Conservation (phyloP, 257 asterid genomes). For the Jaltomata sinuosa region DNA sequence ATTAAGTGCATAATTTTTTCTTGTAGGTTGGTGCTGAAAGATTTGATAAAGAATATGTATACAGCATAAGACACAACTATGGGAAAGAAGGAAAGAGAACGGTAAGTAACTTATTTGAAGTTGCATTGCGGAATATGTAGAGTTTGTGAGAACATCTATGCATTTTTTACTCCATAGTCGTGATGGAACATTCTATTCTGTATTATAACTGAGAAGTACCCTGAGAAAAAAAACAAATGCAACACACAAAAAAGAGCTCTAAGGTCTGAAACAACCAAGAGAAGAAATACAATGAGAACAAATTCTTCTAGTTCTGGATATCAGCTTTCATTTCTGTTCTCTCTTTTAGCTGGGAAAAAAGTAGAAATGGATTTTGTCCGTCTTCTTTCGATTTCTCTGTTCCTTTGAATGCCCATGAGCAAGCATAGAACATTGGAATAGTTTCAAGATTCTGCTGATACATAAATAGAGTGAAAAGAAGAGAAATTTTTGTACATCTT, state of each 20-base stretch:
- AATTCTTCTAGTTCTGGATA: not conserved
- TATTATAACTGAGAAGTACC: not conserved
- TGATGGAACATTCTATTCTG: not conserved
- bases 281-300: not conserved
- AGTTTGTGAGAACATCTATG: not conserved
- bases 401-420: not conserved
- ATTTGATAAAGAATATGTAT: conserved; percentile 92
- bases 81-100: conserved; percentile 99
- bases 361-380: not conserved
- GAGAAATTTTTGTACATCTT: not conserved
- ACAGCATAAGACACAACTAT: conserved; percentile 80
- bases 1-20: not conserved
- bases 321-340: not conserved
- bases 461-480: not conserved
- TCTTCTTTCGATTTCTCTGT: not conserved
- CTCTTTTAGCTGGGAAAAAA: not conserved
- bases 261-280: not conserved
- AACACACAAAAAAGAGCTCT: not conserved
- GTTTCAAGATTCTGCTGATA: not conserved
- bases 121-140: not conserved
- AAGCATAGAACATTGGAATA: not conserved
- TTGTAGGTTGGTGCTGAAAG: conserved; percentile 88
- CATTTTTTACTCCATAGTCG: not conserved
- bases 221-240: not conserved
- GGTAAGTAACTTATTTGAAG: conserved; percentile 33